Conservation (phyloP, 495 filamentous ascomycete species). For the Parathielavia appendiculata region DNA sequence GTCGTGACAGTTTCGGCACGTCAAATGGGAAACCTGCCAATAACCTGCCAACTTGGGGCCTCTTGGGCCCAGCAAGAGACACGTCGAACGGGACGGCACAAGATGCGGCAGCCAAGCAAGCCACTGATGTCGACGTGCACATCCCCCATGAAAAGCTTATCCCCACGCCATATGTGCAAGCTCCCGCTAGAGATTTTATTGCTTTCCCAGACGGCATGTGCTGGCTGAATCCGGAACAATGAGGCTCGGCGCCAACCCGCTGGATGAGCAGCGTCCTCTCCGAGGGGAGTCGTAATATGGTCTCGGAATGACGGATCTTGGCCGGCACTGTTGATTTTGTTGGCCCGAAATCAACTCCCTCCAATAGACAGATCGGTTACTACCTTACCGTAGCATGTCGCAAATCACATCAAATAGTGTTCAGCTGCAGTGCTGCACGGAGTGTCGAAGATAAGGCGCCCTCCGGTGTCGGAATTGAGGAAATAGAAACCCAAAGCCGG, state of each 20-base stretch:
- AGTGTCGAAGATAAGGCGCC: too few relatives aligned
- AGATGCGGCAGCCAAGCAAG: not conserved
- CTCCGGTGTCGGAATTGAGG: not conserved
- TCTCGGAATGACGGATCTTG: not conserved
- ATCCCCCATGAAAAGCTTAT: conserved; percentile 5
- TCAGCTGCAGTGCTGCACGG: too few relatives aligned
- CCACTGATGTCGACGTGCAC: not conserved
- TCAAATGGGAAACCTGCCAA: too few relatives aligned
- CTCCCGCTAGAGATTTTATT: not conserved
- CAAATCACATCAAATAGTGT: too few relatives aligned
- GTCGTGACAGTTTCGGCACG: too few relatives aligned
- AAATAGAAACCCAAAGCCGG: not conserved
- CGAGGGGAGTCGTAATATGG: not conserved
- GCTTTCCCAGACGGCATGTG: not conserved
- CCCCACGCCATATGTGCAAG: not conserved
- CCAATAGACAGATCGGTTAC: too few relatives aligned
- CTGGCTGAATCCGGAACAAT: not conserved
- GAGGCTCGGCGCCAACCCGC: conserved; percentile 7
- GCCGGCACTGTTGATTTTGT: not conserved
- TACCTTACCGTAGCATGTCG: too few relatives aligned
- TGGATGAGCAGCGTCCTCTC: not conserved
- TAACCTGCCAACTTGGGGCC: too few relatives aligned
- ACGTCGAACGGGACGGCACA: not conserved
- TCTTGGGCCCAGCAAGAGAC: not conserved
- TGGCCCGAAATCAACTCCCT: not conserved